These are phyloP conservation scores for Calonectria ilicicola DNA, from an alignment of 2,329 filamentous ascomycete genomes.

Conservation along the genomic window DNA sequence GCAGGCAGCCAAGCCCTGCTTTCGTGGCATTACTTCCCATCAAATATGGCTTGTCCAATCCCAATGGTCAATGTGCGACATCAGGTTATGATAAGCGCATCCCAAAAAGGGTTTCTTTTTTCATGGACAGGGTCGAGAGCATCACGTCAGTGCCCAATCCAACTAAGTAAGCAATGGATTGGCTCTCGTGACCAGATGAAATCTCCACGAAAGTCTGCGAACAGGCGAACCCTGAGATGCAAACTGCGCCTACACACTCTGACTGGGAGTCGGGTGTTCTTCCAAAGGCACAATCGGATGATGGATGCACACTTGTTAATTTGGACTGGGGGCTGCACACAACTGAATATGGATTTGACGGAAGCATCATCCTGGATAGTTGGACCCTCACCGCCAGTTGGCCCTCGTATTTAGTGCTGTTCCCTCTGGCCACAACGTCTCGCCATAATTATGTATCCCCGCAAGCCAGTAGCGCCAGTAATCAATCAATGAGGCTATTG, in stretches of 20 bases:
- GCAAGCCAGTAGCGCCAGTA: constrained; percentile 21
- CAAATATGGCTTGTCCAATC: constrained; percentile 21
- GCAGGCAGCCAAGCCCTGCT: constrained; percentile 34
- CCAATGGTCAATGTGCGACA: constrained; percentile 30
- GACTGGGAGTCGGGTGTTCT: constrained; percentile 14
- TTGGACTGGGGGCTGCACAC: constrained; percentile 31
- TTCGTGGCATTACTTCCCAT: constrained; percentile 38
- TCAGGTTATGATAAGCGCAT: constrained; percentile 31
- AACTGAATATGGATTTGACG: constrained; percentile 20
- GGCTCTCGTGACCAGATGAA: constrained; percentile 22
- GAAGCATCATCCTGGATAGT: constrained; percentile 29
- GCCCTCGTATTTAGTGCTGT: constrained; percentile 18
- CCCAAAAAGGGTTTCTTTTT: neutral
- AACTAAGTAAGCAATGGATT: constrained; percentile 23
- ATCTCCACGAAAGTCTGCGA: constrained; percentile 31
- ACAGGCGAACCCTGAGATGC: constrained; percentile 29
- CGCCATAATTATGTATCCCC: constrained; percentile 22
- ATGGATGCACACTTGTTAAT: constrained; percentile 37
- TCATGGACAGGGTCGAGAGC: constrained; percentile 19
- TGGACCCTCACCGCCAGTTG: constrained; percentile 42
- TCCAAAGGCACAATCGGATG: constrained; percentile 31
- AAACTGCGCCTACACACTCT: constrained; percentile 11
- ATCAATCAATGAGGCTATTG: constrained; percentile 30
- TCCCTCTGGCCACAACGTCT: constrained; percentile 27
- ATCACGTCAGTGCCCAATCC: constrained; percentile 12